phyloP scores from a whole-genome alignment of 129 eudicot genomes.

The Artemisia annua region DNA sequence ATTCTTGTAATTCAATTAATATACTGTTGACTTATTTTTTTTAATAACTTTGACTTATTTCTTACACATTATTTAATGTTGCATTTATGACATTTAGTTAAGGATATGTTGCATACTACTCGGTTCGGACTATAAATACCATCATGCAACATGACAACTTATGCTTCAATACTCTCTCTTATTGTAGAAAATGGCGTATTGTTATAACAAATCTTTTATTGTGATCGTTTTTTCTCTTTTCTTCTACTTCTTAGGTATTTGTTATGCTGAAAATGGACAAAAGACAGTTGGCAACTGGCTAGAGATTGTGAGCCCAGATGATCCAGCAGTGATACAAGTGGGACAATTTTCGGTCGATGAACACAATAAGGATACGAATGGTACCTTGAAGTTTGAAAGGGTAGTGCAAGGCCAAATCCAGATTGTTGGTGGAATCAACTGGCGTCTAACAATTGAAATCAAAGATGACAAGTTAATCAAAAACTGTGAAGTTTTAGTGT shows the following conservation, averaged over 20 bases:
- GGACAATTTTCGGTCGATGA: conserved; percentile 29
- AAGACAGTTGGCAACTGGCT: conserved; percentile 29
- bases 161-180: not conserved
- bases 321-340: conserved; percentile 19
- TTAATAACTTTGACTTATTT: not conserved
- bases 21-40: not conserved
- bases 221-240: conserved; percentile 5
- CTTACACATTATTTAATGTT: conserved; percentile 2
- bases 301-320: conserved; percentile 27
- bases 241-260: not conserved
- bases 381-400: conserved; percentile 17
- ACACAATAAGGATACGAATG: conserved; percentile 24
- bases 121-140: conserved; percentile 24
- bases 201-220: not conserved
- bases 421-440: conserved; percentile 29
- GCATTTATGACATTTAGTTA: conserved; percentile 17
- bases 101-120: conserved; percentile 3
- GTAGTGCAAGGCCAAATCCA: conserved; percentile 22
- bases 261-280: conserved; percentile 27
- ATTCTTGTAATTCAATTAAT: not conserved
- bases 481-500: conserved; percentile 23
- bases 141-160: not conserved
- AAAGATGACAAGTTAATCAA: not conserved
- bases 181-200: conserved; percentile 5
- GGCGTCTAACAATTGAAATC: conserved; percentile 31